A percentile compares a stretch with the other conserved stretches of the same genome.
Evolutionary conservation across 108 stramenopile genomes (phyloP).

Genomic region (Cyclotella kingstonii): DNA sequence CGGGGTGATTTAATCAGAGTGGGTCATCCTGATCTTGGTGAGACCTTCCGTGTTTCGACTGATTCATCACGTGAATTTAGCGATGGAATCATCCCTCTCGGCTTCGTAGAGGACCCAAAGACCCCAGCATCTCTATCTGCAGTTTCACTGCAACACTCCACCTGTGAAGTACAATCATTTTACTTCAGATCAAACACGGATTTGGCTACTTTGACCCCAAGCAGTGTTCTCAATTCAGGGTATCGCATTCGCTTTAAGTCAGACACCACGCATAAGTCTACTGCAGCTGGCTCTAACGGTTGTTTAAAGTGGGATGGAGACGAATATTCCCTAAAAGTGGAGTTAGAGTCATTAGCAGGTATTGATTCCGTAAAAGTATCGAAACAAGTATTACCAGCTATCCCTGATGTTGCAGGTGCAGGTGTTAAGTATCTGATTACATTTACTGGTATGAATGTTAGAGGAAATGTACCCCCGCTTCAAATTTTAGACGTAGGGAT

Average conservation of each 20-base stretch:
- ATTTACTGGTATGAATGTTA: slow-evolving; percentile 66
- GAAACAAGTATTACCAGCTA: slow-evolving; percentile 17
- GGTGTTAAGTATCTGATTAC: slow-evolving; percentile 60
- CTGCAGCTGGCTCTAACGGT: slow-evolving; percentile 41
- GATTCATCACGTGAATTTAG: slow-evolving; percentile 30
- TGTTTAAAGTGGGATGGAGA: slow-evolving; percentile 51
- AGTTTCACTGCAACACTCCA: slow-evolving; percentile 46
- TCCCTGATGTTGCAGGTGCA: slow-evolving; percentile 24
- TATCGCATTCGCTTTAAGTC: slow-evolving; percentile 51
- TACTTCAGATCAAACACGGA: slow-evolving; percentile 27
- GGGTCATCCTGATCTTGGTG: slow-evolving; percentile 63
- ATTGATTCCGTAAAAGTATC: slow-evolving; percentile 53
- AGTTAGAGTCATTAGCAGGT: slow-evolving; percentile 54
- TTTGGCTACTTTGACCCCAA: slow-evolving; percentile 36
- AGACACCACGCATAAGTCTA: slow-evolving; percentile 39
- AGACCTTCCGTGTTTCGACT: slow-evolving; percentile 68
- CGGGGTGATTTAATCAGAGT: slow-evolving; percentile 68
- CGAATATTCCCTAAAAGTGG: slow-evolving; percentile 41
- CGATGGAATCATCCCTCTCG: slow-evolving; percentile 44
- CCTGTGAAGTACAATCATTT: slow-evolving; percentile 75
- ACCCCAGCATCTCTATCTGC: slow-evolving; percentile 46
- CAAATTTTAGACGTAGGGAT: slow-evolving; percentile 45
- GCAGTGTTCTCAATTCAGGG: slow-evolving; percentile 32
- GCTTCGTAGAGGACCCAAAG: slow-evolving; percentile 38
- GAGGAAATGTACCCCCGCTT: slow-evolving; percentile 65